These are phyloP conservation scores for Austroboletus eburneus DNA, from an alignment of 768 basidiomycete genomes.

Conservation along the genomic window DNA sequence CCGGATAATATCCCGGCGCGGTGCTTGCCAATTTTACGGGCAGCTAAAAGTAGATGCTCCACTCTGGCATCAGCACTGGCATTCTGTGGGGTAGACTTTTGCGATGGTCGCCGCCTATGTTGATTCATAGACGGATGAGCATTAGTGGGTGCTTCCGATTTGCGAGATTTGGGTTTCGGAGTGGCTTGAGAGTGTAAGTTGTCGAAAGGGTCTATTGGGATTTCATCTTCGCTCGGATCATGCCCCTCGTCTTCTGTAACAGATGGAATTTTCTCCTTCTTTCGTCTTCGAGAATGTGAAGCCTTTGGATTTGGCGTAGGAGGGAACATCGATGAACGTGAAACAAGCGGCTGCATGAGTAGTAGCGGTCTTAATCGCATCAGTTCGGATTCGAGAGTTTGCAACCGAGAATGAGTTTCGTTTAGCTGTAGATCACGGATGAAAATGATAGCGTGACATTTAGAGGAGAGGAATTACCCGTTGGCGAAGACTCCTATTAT, in stretches of 20 bases:
- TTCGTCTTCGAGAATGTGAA: slow-evolving; percentile 23
- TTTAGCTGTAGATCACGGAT: slow-evolving; percentile 42
- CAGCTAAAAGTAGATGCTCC: slow-evolving; percentile 69
- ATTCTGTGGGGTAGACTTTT: slow-evolving; percentile 27
- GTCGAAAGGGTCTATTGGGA: slow-evolving; percentile 13
- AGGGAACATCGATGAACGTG: slow-evolving; percentile 16
- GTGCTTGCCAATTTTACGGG: slow-evolving; percentile 62
- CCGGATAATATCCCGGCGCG: slow-evolving; percentile 57
- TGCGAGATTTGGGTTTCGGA: slow-evolving; percentile 20
- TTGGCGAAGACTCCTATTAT: slow-evolving; percentile 57
- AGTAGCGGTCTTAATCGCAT: slow-evolving; percentile 63
- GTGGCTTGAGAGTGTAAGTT: slow-evolving; percentile 15
- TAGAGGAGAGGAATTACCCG: slow-evolving; percentile 40
- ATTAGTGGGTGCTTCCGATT: slow-evolving; percentile 14
- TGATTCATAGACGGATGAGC: slow-evolving; percentile 6
- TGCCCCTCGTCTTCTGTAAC: slow-evolving; percentile 26
- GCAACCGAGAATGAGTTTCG: slow-evolving; percentile 52
- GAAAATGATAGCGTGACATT: background rate
- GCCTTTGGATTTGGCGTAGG: slow-evolving; percentile 22
- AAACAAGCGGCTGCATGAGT: slow-evolving; percentile 53
- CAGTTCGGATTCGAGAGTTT: slow-evolving; percentile 60
- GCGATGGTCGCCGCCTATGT: slow-evolving; percentile 25
- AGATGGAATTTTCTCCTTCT: background rate
- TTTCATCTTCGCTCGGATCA: slow-evolving; percentile 25
- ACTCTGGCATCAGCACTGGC: slow-evolving; percentile 60